Evolutionary conservation across 75 land plant genomes (phyloP).

Genomic region (Selaginella moellendorffii): DNA sequence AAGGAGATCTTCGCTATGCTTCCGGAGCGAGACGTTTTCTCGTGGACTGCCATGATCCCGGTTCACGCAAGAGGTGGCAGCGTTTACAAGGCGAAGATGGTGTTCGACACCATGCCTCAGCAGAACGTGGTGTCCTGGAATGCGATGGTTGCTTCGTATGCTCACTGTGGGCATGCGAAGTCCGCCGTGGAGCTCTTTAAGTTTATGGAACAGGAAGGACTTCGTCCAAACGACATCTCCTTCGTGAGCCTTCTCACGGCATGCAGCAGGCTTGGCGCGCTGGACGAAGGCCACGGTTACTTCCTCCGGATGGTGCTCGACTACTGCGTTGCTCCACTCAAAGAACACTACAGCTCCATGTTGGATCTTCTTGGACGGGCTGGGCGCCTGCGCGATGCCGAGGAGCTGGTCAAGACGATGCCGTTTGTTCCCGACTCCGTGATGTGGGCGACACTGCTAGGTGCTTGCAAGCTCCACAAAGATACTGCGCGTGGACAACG

Average conservation of each 20-base stretch:
- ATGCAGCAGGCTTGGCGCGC: background rate
- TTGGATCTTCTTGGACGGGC: conserved; percentile 5
- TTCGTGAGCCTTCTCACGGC: background rate
- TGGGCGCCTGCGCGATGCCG: conserved; percentile 2
- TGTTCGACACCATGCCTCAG: too few species aligned
- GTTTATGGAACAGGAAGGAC: conserved; percentile 1
- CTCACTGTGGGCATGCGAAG: too few species aligned
- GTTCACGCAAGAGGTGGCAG: too few species aligned
- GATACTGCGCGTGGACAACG: background rate
- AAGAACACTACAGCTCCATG: conserved; percentile 12
- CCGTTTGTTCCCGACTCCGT: conserved; percentile 5
- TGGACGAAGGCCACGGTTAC: background rate
- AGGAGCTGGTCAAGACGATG: conserved; percentile 8
- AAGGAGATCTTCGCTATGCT: too few species aligned
- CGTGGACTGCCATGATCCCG: too few species aligned
- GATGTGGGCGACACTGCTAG: conserved; percentile 5
- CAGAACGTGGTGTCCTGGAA: too few species aligned
- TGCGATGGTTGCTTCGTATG: too few species aligned
- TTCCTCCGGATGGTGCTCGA: background rate
- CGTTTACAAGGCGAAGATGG: too few species aligned
- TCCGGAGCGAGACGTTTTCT: too few species aligned
- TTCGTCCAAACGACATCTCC: background rate
- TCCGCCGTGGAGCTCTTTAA: background rate
- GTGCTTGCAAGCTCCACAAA: background rate
- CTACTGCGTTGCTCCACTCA: background rate